A percentile compares a stretch with the other conserved stretches of the same genome.
phyloP scores from a whole-genome alignment of 805 yeast species.

The Wickerhamiella vanderwaltii region DNA sequence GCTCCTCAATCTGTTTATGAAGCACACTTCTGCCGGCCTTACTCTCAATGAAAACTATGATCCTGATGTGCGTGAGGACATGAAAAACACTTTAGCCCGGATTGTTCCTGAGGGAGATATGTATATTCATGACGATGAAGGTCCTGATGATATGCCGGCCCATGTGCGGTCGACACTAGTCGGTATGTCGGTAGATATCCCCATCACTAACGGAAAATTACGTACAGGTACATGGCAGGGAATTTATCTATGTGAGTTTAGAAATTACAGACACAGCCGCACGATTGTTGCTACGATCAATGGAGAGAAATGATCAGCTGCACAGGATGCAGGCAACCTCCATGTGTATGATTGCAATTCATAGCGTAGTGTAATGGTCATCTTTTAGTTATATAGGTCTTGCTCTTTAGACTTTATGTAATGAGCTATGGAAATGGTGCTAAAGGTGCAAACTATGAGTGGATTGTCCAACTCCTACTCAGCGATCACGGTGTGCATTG shows the following conservation, averaged over 20 bases:
- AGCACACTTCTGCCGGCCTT: constrained; percentile 70
- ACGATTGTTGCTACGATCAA: constrained; percentile 61
- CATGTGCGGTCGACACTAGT: constrained; percentile 51
- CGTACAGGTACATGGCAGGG: constrained; percentile 84
- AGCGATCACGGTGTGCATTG: too few relatives aligned
- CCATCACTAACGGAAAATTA: constrained; percentile 54
- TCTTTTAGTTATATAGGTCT: too few relatives aligned
- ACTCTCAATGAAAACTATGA: constrained; percentile 73
- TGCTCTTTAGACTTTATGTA: too few relatives aligned
- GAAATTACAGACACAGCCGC: constrained; percentile 51
- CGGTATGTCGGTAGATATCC: constrained; percentile 55
- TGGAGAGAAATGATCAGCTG: constrained; percentile 42
- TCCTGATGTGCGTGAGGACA: constrained; percentile 60
- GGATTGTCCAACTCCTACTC: too few relatives aligned
- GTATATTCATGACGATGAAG: constrained; percentile 61
- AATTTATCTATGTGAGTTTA: constrained; percentile 61
- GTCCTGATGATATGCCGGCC: constrained; percentile 72
- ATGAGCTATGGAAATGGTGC: too few relatives aligned
- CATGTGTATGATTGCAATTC: too few relatives aligned
- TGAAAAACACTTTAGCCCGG: constrained; percentile 50
- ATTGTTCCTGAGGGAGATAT: constrained; percentile 53
- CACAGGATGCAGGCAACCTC: too few relatives aligned
- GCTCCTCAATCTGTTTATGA: constrained; percentile 50
- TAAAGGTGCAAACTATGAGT: too few relatives aligned
- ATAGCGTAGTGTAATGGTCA: too few relatives aligned